Conservation (phyloP, 169 alveolate genomes). For the Cryptosporidium sp. region DNA sequence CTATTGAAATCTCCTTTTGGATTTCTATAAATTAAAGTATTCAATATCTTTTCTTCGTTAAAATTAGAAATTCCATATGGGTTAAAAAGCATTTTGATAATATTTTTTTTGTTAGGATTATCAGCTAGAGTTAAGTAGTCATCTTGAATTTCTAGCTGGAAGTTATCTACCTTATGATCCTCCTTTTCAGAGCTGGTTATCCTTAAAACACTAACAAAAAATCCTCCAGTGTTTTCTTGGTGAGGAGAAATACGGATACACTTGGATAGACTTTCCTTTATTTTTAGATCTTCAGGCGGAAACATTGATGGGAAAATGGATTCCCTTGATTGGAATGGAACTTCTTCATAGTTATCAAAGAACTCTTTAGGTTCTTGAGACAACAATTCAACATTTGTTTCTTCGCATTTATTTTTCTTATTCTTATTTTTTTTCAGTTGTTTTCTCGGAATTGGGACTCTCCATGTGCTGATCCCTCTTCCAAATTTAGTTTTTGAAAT, state of each 20-base stretch:
- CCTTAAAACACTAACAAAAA: conserved; percentile 88
- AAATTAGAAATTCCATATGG: conserved; percentile 42
- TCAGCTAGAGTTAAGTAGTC: conserved; percentile 37
- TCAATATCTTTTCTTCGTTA: conserved; percentile 17
- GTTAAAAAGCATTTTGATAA: conserved; percentile 27
- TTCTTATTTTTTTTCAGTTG: conserved; percentile 50
- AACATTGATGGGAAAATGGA: conserved; percentile 80
- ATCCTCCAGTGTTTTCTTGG: conserved; percentile 93
- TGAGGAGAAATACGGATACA: conserved; percentile 92
- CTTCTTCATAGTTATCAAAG: conserved; percentile 77
- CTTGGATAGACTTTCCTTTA: conserved; percentile 79
- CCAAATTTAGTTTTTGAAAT: conserved; percentile 79
- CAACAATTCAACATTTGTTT: conserved; percentile 28
- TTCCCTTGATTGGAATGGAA: conserved; percentile 78
- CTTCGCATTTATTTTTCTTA: conserved; percentile 79
- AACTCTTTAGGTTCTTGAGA: conserved; percentile 71
- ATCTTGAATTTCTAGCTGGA: conserved; percentile 22
- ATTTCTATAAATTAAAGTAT: conserved; percentile 55
- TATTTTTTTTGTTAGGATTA: conserved; percentile 25
- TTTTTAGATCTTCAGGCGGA: conserved; percentile 80
- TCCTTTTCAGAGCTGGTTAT: conserved; percentile 62
- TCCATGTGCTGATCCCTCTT: conserved; percentile 80
- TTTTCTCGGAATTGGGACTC: conserved; percentile 77
- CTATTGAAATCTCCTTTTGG: conserved; percentile 75
- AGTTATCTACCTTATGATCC: not conserved